Conservation (phyloP, 2,329 filamentous ascomycete genomes). For the Akanthomyces lecanii region DNA sequence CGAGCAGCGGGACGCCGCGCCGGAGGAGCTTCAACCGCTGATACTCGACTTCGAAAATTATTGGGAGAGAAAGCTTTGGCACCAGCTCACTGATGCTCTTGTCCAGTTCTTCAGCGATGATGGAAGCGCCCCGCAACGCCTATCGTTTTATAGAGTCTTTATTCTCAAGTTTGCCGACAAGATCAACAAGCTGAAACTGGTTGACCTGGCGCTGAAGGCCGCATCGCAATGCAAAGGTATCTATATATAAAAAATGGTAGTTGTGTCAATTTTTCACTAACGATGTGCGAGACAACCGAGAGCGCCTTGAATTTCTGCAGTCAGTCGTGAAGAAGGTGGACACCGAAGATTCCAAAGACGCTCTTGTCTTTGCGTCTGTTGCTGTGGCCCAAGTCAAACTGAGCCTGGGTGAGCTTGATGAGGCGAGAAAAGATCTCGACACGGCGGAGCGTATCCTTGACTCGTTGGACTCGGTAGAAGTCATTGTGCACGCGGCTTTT, state of each 20-base stretch:
- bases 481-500: slow-evolving; percentile 90
- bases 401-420: slow-evolving; percentile 71
- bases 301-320: slow-evolving; percentile 80
- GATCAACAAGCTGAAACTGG: slow-evolving; percentile 98
- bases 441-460: slow-evolving; percentile 84
- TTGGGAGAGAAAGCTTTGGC: slow-evolving; percentile 99
- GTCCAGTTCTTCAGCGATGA: slow-evolving; percentile 82
- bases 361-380: slow-evolving; percentile 88
- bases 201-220: slow-evolving; percentile 82
- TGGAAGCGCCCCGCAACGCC: slow-evolving; percentile 75
- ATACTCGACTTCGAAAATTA: slow-evolving; percentile 92
- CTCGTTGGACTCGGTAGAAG: slow-evolving; percentile 90
- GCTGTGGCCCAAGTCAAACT: slow-evolving; percentile 86
- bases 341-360: slow-evolving; percentile 89
- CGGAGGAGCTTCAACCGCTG: slow-evolving; percentile 80
- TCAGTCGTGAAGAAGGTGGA: slow-evolving; percentile 83
- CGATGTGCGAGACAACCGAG: slow-evolving; percentile 67
- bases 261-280: not conserved
- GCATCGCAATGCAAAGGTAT: slow-evolving; percentile 78
- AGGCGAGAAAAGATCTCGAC: slow-evolving; percentile 81
- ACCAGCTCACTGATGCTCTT: slow-evolving; percentile 89
- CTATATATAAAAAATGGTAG: slow-evolving; percentile 11
- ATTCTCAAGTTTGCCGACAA: slow-evolving; percentile 95
- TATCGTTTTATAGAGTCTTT: slow-evolving; percentile 91
- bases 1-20: slow-evolving; percentile 82